These are phyloP conservation scores for Aciculosporium take DNA, from an alignment of 2,329 filamentous ascomycete species.

Conservation along the genomic window DNA sequence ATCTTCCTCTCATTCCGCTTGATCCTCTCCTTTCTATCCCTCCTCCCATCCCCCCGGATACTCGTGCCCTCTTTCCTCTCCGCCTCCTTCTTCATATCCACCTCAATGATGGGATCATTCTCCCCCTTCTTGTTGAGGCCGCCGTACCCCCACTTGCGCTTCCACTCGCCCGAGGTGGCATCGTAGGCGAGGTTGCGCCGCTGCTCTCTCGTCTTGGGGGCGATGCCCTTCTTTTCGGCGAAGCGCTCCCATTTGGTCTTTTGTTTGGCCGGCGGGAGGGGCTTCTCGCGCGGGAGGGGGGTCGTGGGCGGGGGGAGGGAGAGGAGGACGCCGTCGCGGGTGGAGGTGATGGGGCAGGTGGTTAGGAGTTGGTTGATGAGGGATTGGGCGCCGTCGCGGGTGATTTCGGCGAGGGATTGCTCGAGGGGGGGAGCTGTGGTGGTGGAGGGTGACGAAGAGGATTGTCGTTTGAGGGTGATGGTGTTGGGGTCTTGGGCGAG, in stretches of 20 bases:
- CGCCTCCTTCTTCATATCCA: slow-evolving; percentile 62
- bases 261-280: slow-evolving; percentile 64
- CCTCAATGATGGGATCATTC: slow-evolving; percentile 81
- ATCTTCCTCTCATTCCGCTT: slow-evolving; percentile 56
- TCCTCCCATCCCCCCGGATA: slow-evolving; percentile 47
- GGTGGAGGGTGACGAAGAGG: too few species aligned
- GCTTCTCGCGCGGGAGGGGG: slow-evolving; percentile 77
- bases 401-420: slow-evolving; percentile 52
- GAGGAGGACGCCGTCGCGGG: slow-evolving; percentile 58
- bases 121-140: slow-evolving; percentile 76
- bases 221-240: slow-evolving; percentile 93
- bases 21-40: slow-evolving; percentile 52
- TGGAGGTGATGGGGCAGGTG: slow-evolving; percentile 66
- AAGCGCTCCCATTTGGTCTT: slow-evolving; percentile 95
- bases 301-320: slow-evolving; percentile 58
- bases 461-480: slow-evolving; percentile 42
- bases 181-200: slow-evolving; percentile 66
- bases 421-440: slow-evolving; percentile 46
- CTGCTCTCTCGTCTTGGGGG: slow-evolving; percentile 68
- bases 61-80: slow-evolving; percentile 47
- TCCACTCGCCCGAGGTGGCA: slow-evolving; percentile 74
- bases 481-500: slow-evolving; percentile 81
- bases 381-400: slow-evolving; percentile 80
- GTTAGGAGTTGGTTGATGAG: slow-evolving; percentile 90
- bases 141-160: slow-evolving; percentile 89